Evolutionary conservation across 768 basidiomycete genomes (phyloP), one percentile per base, ranked within the genome.

Genomic region (Mycena floridula): DNA sequence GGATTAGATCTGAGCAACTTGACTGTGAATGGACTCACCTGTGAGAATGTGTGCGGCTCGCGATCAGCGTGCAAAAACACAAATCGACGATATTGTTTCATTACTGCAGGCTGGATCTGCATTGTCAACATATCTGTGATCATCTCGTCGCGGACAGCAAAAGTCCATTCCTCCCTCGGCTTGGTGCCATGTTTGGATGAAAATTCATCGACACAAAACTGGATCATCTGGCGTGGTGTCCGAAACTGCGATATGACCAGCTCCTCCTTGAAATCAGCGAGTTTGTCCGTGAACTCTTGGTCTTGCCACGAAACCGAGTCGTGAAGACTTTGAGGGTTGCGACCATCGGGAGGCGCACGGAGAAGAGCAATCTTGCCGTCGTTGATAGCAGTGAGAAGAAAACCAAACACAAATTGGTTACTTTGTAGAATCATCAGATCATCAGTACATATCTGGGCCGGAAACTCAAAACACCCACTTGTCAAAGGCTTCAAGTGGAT

Each of bases 71-170:
- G 70, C 27, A 89, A 62, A 1, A 85, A 69, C 9, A 85, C 77
- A 59, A 76, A 89, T 22, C 87, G 76, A 22, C 87, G 74, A 54
- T 81, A 80, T 24, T 67, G 54, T 38, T 69, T 61, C 75, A 83
- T 79, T 26, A 87, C 65, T 20, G 53, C 60, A n/a, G 81, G 83
- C 48, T 88, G 84, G 36, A 62, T 59, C 51, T 84, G 81, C 68
- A 86, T 74, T 30, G 52, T 54, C 22, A 56, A 47, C 51, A 88
- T 54, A 50, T 83, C 78, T 15, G 62, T 57, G 2, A 61, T 56
- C 32, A 87, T 66, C 26, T 75, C 72, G 23, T 57, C 51, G 35
- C 77, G 71, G 20, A 81, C 66, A 5, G 58, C 57, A 7, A 57
- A 32, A 8, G 55, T 37, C 52, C n/a, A 16, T 13, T 69, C 58